phyloP scores from a whole-genome alignment of 2,329 filamentous ascomycete genomes.

The Penicillium sp. region DNA sequence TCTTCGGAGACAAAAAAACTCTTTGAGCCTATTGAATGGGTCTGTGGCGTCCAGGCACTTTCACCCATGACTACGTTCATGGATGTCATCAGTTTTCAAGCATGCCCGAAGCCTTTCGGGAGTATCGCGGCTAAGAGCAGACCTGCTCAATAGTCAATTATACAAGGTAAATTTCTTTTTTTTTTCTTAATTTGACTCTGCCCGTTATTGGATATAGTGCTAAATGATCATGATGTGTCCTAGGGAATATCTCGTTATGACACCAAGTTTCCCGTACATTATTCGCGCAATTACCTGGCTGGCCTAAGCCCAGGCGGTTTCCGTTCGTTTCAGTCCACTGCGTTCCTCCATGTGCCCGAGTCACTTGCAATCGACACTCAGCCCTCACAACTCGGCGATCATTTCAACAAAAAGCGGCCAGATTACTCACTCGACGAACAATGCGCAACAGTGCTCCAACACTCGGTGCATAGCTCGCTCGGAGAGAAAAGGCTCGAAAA shows the following conservation, averaged over 20 bases:
- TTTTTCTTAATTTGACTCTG: neutral
- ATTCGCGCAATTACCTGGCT: neutral
- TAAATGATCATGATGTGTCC: neutral
- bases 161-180: slow-evolving; percentile 15
- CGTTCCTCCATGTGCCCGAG: neutral
- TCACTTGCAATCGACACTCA: neutral
- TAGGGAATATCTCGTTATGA: neutral
- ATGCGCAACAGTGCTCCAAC: neutral
- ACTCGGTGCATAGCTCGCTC: neutral
- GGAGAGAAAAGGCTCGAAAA: neutral
- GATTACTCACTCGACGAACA: neutral
- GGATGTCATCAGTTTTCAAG: slow-evolving; percentile 44
- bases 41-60: slow-evolving; percentile 14
- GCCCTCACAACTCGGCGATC: neutral
- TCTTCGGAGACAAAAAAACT: neutral
- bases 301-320: neutral
- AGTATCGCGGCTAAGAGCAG: slow-evolving; percentile 36
- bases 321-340: slow-evolving; percentile 2
- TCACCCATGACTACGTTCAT: slow-evolving; percentile 36
- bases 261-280: neutral
- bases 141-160: slow-evolving; percentile 28
- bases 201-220: neutral
- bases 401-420: neutral
- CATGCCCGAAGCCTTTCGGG: slow-evolving; percentile 39
- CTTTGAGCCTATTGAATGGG: slow-evolving; percentile 10